A percentile compares a stretch with the other conserved stretches of the same genome.
These are phyloP conservation scores for Tuber microsphaerosporum DNA, from an alignment of 495 filamentous ascomycete species.

Conservation along the genomic window DNA sequence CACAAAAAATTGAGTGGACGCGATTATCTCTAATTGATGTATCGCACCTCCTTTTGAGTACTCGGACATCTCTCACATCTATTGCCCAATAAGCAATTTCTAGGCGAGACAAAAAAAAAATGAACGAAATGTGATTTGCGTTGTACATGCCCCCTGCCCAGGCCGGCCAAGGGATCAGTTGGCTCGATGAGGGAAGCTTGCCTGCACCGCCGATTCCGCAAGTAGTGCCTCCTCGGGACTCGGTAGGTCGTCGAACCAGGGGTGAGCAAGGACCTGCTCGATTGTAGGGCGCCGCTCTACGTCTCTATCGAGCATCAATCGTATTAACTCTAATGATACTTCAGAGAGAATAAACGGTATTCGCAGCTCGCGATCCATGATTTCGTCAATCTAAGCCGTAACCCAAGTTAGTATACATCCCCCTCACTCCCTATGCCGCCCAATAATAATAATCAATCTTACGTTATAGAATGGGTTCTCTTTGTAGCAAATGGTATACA, in stretches of 20 bases:
- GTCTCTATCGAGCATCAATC: slow-evolving; percentile 83
- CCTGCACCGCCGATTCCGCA: slow-evolving; percentile 32
- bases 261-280: slow-evolving; percentile 73
- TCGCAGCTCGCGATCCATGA: slow-evolving; percentile 90
- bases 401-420: background rate
- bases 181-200: slow-evolving; percentile 12
- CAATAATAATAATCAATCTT: background rate
- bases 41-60: background rate
- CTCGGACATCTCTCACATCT: background rate
- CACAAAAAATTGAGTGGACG: background rate
- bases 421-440: background rate
- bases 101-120: slow-evolving; percentile 2
- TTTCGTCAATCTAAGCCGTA: slow-evolving; percentile 68
- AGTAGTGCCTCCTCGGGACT: slow-evolving; percentile 36
- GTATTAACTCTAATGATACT: slow-evolving; percentile 79
- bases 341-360: slow-evolving; percentile 89
- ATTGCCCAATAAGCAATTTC: background rate
- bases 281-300: slow-evolving; percentile 75
- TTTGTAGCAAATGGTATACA: slow-evolving; percentile 98
- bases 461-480: slow-evolving; percentile 96
- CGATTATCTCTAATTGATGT: background rate
- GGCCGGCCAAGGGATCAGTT: background rate
- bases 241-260: slow-evolving; percentile 54
- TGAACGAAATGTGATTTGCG: background rate
- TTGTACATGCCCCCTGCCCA: background rate